Evolutionary conservation across 192 early-diverging fungal species (phyloP), one percentile per base, ranked within the genome.

Genomic region (Linnemannia exigua): DNA sequence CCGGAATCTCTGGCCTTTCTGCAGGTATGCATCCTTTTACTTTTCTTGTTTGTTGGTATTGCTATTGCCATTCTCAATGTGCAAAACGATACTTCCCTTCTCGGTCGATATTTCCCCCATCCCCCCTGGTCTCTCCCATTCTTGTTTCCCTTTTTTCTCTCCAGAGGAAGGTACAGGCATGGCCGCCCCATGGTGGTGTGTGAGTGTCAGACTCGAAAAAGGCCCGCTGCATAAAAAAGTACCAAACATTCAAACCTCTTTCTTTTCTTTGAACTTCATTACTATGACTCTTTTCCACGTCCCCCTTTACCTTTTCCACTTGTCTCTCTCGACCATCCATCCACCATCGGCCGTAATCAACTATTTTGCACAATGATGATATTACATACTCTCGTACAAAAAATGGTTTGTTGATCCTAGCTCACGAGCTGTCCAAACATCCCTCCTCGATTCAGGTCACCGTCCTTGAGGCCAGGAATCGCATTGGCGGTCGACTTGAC

Each of bases 381-480:
- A 12, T 54, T 47, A 11, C 52, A 11, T 79, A n/a, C 33, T 25
- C 36, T 16, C 7, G 66, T 17, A 35, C 4, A 44, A 33, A 72
- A 66, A 12, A 58, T 48, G 58, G 50, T 48, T 67, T 46, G 52
- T 70, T 71, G 63, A 70, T 78, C 54, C 51, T 76, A 86, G 84
- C 84, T 74, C 79, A 86, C 66, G 84, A 86, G 78, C 84, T 86
- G 46, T 79, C 84, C 78, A 79, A 86, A 79, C 68, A 86, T 77
- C 46, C 78, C 68, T 86, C 84, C 70, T 67, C 75, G 80, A 76
- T 86, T 74, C 77, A 86, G 79, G 84, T 86, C 31, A 80, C 84
- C 70, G 41, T 86, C 28, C 78, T 86, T 25, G 84, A 86, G 66
- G 84, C 84, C 25, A 86, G 79, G 54, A 80, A 80, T 61, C 84